Evolutionary conservation across 164 flowering plant species (phyloP).

Genomic region (Annona squamosa): DNA sequence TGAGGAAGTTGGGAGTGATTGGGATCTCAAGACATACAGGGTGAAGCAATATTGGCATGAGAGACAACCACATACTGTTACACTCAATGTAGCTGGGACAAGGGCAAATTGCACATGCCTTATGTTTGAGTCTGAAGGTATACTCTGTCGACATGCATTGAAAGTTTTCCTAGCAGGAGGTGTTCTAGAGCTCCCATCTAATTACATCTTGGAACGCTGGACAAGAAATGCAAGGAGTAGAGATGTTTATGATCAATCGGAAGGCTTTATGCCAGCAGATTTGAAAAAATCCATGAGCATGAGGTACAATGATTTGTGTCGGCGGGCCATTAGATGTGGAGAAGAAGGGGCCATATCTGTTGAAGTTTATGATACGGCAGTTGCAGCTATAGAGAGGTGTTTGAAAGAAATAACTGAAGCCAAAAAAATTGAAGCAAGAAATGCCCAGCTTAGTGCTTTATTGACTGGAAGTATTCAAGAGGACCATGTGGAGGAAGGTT

Average conservation of each 20-base stretch:
- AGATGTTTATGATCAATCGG: constrained; percentile 2
- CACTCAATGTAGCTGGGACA: constrained; percentile 4
- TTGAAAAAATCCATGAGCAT: constrained; percentile 3
- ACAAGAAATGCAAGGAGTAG: constrained; percentile 8
- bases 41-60: constrained; percentile 6
- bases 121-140: constrained; percentile 7
- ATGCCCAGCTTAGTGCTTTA: constrained; percentile 6
- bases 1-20: background rate
- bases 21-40: constrained; percentile 2
- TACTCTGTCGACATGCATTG: constrained; percentile 14
- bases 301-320: constrained; percentile 10
- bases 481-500: constrained; percentile 1
- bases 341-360: constrained; percentile 9
- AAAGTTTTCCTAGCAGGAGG: constrained; percentile 1
- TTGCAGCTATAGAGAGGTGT: background rate
- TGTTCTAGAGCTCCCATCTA: constrained; percentile 2
- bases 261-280: background rate
- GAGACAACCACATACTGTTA: constrained; percentile 1
- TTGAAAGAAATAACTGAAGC: constrained; percentile 6
- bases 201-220: constrained; percentile 6
- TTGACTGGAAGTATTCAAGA: constrained; percentile 4
- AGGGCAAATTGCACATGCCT: constrained; percentile 1
- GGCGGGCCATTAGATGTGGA: constrained; percentile 8
- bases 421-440: constrained; percentile 8
- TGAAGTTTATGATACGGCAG: constrained; percentile 6